Evolutionary conservation across 2,329 filamentous ascomycete species (phyloP).

Genomic region (Colletotrichum lindemuthianum): DNA sequence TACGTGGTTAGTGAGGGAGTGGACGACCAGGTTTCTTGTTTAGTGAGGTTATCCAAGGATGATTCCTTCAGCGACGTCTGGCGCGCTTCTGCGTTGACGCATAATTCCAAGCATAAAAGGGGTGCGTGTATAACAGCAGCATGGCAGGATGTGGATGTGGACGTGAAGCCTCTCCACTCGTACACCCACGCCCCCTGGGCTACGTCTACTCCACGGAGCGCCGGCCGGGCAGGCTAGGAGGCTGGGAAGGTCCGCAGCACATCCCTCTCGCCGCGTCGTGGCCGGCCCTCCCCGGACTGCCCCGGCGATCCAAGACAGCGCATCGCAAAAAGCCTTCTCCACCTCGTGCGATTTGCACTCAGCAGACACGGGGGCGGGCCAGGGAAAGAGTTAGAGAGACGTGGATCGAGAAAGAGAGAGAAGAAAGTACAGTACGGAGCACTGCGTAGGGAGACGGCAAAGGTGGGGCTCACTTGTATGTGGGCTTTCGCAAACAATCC

Average conservation of each 20-base stretch:
- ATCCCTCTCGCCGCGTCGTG: conserved; percentile 14
- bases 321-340: conserved; percentile 14
- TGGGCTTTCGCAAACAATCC: conserved; percentile 6
- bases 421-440: not conserved
- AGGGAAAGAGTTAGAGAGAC: not conserved
- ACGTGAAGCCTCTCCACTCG: not conserved
- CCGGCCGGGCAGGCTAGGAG: conserved; percentile 1
- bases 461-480: not conserved
- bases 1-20: conserved; percentile 8
- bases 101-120: too few species aligned
- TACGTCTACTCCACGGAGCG: conserved; percentile 22
- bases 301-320: conserved; percentile 32
- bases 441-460: not conserved
- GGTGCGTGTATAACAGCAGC: too few species aligned
- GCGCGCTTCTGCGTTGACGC: too few species aligned
- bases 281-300: conserved; percentile 32
- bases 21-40: conserved; percentile 31
- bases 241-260: conserved; percentile 13
- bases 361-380: conserved; percentile 1
- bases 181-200: not conserved
- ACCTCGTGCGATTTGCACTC: not conserved
- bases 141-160: too few species aligned
- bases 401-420: not conserved
- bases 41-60: conserved; percentile 29
- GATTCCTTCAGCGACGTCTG: not conserved